phyloP scores from a whole-genome alignment of 257 asterid species.

The Parsonsia alboflavescens region DNA sequence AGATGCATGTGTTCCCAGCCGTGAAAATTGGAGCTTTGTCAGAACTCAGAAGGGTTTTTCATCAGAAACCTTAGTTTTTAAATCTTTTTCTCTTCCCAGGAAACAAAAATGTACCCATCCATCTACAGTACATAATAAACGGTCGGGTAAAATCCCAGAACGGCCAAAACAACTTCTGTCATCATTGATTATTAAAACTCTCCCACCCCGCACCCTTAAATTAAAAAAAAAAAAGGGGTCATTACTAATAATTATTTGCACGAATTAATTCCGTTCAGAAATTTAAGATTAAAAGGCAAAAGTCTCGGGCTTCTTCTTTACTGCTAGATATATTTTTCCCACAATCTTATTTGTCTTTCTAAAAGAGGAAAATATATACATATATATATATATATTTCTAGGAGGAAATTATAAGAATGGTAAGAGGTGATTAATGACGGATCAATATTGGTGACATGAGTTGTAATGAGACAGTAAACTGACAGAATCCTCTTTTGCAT shows the following conservation, averaged over 20 bases:
- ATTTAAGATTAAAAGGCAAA: no score
- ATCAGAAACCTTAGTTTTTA: background rate
- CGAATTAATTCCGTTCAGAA: no score
- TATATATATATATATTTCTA: no score
- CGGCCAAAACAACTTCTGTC: background rate
- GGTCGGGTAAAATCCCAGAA: background rate
- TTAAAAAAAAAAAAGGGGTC: no score
- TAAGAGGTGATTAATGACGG: background rate
- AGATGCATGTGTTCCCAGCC: constrained; percentile 9
- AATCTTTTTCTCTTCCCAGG: background rate
- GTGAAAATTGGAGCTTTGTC: constrained; percentile 11
- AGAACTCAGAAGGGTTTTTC: constrained; percentile 4
- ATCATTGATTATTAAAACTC: no score
- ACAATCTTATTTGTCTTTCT: no score
- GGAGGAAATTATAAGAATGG: background rate
- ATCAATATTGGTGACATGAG: no score
- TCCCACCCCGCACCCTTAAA: no score
- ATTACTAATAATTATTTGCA: no score
- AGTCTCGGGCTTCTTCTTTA: no score
- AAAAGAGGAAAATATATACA: no score
- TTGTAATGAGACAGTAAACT: background rate
- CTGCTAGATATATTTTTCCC: no score
- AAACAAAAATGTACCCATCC: background rate
- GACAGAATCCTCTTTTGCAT: constrained; percentile 4
- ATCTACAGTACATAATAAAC: background rate